These are phyloP conservation scores for Phytopythium chamaehyphon DNA, from an alignment of 352 stramenopile genomes.

Conservation along the genomic window DNA sequence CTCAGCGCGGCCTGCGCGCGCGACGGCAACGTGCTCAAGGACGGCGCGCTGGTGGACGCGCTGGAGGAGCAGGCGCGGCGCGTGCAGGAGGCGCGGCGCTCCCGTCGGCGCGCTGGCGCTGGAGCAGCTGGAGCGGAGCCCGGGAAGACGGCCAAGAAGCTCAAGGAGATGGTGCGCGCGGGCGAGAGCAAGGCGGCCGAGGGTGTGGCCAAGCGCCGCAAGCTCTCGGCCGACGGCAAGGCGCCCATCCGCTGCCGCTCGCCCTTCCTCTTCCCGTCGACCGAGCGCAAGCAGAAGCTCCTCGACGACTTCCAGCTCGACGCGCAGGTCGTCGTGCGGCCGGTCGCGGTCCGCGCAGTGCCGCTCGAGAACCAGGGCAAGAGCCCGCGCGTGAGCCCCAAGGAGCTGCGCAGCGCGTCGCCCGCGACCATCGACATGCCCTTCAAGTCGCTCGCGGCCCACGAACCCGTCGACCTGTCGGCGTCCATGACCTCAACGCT, in stretches of 20 bases:
- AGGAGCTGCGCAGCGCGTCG: constrained; percentile 16
- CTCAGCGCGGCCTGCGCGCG: constrained; percentile 55
- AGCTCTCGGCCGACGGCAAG: constrained; percentile 32
- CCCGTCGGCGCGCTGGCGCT: constrained; percentile 22
- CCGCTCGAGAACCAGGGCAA: constrained; percentile 19
- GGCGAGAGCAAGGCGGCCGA: constrained; percentile 22
- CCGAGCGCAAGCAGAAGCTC: constrained; percentile 22
- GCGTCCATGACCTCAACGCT: constrained; percentile 69
- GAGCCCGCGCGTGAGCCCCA: constrained; percentile 18
- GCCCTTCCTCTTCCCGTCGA: constrained; percentile 23
- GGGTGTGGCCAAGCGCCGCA: constrained; percentile 30
- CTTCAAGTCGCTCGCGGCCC: constrained; percentile 27
- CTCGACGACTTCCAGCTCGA: constrained; percentile 16
- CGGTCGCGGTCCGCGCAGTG: constrained; percentile 5
- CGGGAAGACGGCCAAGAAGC: constrained; percentile 37
- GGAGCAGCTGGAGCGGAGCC: constrained; percentile 13
- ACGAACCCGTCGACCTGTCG: constrained; percentile 41
- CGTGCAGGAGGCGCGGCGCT: constrained; percentile 40
- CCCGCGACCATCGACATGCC: constrained; percentile 15
- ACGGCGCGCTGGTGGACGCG: constrained; percentile 56
- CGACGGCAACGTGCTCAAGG: constrained; percentile 65
- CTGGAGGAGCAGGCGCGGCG: constrained; percentile 50
- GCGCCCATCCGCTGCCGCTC: constrained; percentile 13
- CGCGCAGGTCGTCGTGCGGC: constrained; percentile 15
- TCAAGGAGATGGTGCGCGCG: constrained; percentile 21